phyloP scores from a whole-genome alignment of 1,284 basidiomycete genomes.

The Irpex rosettiformis region DNA sequence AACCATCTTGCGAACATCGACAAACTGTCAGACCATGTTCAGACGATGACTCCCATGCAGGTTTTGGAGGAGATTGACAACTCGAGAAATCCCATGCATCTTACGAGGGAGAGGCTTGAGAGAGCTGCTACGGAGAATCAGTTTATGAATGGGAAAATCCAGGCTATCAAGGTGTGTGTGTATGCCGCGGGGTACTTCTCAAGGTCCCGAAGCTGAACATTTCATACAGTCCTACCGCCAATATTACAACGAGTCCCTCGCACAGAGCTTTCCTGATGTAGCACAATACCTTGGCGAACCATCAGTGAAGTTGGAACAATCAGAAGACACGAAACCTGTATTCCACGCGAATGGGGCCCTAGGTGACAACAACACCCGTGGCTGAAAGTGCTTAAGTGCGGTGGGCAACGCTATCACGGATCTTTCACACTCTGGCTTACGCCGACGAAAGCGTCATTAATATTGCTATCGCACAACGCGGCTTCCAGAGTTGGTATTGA shows the following conservation, averaged over 20 bases:
- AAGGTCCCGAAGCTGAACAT: background rate
- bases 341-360: slow-evolving; percentile 1
- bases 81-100: slow-evolving; percentile 72
- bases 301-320: background rate
- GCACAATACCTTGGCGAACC: slow-evolving; percentile 26
- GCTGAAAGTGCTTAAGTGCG: slow-evolving; percentile 1
- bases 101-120: slow-evolving; percentile 75
- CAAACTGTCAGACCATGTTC: slow-evolving; percentile 54
- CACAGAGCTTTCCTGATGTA: slow-evolving; percentile 60
- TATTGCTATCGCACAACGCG: background rate
- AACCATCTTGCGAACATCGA: slow-evolving; percentile 60
- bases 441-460: background rate
- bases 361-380: slow-evolving; percentile 5
- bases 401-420: background rate
- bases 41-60: slow-evolving; percentile 68
- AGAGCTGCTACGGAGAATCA: slow-evolving; percentile 82
- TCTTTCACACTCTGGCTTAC: background rate
- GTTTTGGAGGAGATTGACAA: slow-evolving; percentile 74
- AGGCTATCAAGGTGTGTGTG: slow-evolving; percentile 60
- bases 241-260: slow-evolving; percentile 54
- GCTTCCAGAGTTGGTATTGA: background rate
- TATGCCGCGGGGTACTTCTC: background rate
- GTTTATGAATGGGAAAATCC: slow-evolving; percentile 86
- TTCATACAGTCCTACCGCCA: slow-evolving; percentile 50
- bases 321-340: background rate